phyloP scores from a whole-genome alignment of 78 protist species.

The Corallochytrium limacisporum region DNA sequence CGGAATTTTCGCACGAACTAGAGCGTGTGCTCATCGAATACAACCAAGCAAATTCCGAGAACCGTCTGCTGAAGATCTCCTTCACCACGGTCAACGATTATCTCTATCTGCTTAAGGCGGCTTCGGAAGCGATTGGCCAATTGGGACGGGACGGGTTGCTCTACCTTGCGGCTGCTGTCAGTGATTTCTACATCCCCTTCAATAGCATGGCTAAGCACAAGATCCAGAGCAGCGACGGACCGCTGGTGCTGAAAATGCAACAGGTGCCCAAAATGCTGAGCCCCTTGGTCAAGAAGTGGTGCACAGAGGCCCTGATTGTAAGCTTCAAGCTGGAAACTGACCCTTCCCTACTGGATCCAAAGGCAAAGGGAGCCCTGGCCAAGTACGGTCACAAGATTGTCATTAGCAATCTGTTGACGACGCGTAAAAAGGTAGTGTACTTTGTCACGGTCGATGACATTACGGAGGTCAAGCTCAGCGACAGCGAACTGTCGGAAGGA shows the following conservation, averaged over 20 bases:
- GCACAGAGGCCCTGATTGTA: conserved; percentile 12
- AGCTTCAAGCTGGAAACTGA: conserved; percentile 55
- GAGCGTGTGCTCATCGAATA: neutral
- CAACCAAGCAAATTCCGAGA: neutral
- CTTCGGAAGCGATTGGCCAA: neutral
- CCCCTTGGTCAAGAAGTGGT: conserved; percentile 13
- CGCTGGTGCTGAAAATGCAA: conserved; percentile 5
- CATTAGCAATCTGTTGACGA: neutral
- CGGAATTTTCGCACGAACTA: neutral
- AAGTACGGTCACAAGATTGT: conserved; percentile 22
- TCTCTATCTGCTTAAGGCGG: conserved; percentile 4
- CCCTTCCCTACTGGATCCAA: neutral
- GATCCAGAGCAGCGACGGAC: conserved; percentile 20
- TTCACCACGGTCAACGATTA: conserved; percentile 25
- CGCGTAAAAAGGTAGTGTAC: neutral
- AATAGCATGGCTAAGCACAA: conserved; percentile 31
- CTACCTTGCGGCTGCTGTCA: conserved; percentile 53
- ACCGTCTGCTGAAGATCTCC: neutral
- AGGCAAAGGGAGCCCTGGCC: conserved; percentile 8
- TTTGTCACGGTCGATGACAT: neutral
- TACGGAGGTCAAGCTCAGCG: neutral
- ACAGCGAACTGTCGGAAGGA: neutral
- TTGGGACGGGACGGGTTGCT: conserved; percentile 1
- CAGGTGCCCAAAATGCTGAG: conserved; percentile 38
- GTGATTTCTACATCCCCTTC: conserved; percentile 31